Percentiles rank a stretch among this genome's conserved stretches.
Conservation (phyloP, 208 protist species). For the Balamuthia mandrillaris region DNA sequence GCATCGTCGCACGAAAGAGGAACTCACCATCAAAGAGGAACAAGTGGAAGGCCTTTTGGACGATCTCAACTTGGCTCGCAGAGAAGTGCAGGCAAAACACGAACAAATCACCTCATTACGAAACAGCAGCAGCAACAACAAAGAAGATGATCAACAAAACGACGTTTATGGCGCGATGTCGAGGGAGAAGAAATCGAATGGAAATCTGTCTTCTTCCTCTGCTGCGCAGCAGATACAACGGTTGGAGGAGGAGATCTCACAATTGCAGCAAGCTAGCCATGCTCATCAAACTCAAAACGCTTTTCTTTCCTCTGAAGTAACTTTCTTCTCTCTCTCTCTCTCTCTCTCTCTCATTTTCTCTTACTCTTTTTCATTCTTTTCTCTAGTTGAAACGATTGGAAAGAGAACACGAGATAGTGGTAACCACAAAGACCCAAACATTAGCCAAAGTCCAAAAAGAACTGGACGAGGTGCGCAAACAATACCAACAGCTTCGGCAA, state of each 20-base stretch:
- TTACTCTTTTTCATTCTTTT: not conserved
- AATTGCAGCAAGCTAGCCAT: not conserved
- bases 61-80: no score
- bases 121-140: no score
- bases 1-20: no score
- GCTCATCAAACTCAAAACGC: conserved; percentile 16
- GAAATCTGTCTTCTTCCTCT: not conserved
- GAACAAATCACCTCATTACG: no score
- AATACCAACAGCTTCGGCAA: not conserved
- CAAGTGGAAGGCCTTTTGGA: no score
- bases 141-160: no score
- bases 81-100: no score
- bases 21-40: no score
- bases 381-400: not conserved
- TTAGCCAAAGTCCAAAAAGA: not conserved
- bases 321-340: not conserved
- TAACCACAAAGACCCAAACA: not conserved
- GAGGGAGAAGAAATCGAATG: no score
- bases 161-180: no score
- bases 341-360: not conserved
- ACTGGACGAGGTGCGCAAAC: not conserved
- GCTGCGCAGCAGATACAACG: not conserved
- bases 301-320: not conserved
- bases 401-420: not conserved
- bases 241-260: not conserved